Evolutionary conservation across 169 alveolate genomes (phyloP), one percentile per base, ranked within the genome.

Genomic region (Babesia ovata): DNA sequence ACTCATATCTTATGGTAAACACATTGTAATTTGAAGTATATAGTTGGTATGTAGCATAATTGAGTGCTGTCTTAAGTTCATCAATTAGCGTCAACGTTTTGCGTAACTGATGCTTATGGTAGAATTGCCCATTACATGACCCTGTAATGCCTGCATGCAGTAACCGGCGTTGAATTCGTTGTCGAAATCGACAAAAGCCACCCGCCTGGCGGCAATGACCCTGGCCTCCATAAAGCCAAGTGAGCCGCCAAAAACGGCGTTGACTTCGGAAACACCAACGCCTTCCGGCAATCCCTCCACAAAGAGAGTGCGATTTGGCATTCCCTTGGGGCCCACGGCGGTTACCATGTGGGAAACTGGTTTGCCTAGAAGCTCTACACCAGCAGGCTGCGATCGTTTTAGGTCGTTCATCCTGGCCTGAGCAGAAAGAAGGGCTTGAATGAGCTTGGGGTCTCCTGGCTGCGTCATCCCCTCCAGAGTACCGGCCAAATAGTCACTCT

Each of bases 161-260:
- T 67, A 84, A 8, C 92, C 87, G 19, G 95, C 93, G 54, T 84
- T 79, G 24, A 70, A 63, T 54, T 90, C 94, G 59, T 69, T 83
- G 62, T 91, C 91, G 52, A 84, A 92, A 49, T 92, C 95, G 26
- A 92, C 92, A 58, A 92, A 90, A 8, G 95, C 95, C 45, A 92
- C 95, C 42, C 85, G 74, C 50, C 92, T 71, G 71, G 91, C 77
- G 19, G 91, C 84, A 50, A 92, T 91, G 60, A 89, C 89, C 48
- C 94, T 86, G n/a, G 92, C 89, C 45, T 92, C 95, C 17, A 77
- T 50, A 69, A 85, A 88, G 26, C 95, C 95, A 33, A 91, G 76
- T 63, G 76, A 73, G 29, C 63, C 62, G 63, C 83, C 73, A 65
- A 92, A 92, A 58, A 92, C 56, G 54, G 70, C 82, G 56, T 77